Percentiles rank a stretch among this genome's conserved stretches.
Conservation (phyloP, 768 basidiomycete genomes). For the Mycena leptocephala region DNA sequence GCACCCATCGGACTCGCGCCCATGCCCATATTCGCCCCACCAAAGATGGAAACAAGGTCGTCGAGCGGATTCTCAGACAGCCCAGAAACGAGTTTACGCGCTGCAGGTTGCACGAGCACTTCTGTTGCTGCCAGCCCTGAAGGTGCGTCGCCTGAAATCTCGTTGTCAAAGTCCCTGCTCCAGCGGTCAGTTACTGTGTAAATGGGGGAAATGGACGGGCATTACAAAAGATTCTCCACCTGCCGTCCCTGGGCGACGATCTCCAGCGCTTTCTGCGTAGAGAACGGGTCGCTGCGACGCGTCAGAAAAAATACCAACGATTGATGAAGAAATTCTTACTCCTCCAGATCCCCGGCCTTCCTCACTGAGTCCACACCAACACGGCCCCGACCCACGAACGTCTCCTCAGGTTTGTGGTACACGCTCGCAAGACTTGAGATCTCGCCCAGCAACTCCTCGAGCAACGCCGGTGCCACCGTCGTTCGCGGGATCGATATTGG, state of each 20-base stretch:
- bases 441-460: conserved; percentile 94
- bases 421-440: conserved; percentile 93
- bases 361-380: conserved; percentile 87
- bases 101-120: conserved; percentile 78
- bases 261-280: conserved; percentile 89
- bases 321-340: conserved; percentile 31
- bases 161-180: conserved; percentile 87
- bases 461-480: conserved; percentile 87
- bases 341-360: conserved; percentile 75
- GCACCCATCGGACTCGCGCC: conserved; percentile 16
- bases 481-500: conserved; percentile 95
- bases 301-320: conserved; percentile 5
- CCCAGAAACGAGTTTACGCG: conserved; percentile 81
- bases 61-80: conserved; percentile 93
- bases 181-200: neutral
- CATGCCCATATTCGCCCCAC: conserved; percentile 60
- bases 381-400: conserved; percentile 94
- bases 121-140: conserved; percentile 87
- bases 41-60: conserved; percentile 95
- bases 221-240: conserved; percentile 90
- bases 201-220: conserved; percentile 4
- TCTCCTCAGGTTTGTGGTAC: conserved; percentile 97
- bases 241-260: conserved; percentile 94
- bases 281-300: conserved; percentile 71
- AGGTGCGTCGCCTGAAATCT: conserved; percentile 71